Conservation (phyloP, 106 monocot genomes). For the Dendrobium huoshanense region DNA sequence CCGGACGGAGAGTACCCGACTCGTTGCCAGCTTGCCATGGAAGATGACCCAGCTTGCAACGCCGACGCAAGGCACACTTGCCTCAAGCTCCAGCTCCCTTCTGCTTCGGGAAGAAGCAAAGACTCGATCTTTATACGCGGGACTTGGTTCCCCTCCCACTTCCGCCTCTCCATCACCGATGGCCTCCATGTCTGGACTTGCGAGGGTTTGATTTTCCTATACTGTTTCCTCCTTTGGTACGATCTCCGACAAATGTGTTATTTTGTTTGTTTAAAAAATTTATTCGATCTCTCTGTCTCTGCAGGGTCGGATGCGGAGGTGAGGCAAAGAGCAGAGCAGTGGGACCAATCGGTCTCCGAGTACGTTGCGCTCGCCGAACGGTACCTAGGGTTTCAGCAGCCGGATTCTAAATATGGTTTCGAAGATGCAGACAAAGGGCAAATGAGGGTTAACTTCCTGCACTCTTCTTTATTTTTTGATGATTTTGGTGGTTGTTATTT, state of each 20-base stretch:
- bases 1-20: not conserved
- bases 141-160: conserved; percentile 59
- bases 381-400: conserved; percentile 76
- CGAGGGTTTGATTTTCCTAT: conserved; percentile 23
- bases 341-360: conserved; percentile 68
- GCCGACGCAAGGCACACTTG: conserved; percentile 46
- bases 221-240: not conserved
- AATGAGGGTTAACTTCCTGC: conserved; percentile 44
- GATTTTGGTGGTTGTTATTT: not conserved
- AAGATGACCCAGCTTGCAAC: not conserved
- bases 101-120: conserved; percentile 21
- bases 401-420: conserved; percentile 57
- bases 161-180: conserved; percentile 75
- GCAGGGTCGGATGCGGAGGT: conserved; percentile 69
- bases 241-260: not conserved
- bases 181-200: conserved; percentile 70
- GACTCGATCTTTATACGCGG: conserved; percentile 69
- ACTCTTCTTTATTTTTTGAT: not conserved
- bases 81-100: conserved; percentile 47
- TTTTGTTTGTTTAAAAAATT: not conserved
- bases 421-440: conserved; percentile 65
- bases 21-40: not conserved
- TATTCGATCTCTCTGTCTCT: not conserved
- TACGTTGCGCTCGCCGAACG: conserved; percentile 68
- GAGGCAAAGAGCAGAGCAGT: conserved; percentile 74